A percentile compares a stretch with the other conserved stretches of the same genome.
phyloP scores from a whole-genome alignment of 805 yeast species.

The Ogataea paraovalis region DNA sequence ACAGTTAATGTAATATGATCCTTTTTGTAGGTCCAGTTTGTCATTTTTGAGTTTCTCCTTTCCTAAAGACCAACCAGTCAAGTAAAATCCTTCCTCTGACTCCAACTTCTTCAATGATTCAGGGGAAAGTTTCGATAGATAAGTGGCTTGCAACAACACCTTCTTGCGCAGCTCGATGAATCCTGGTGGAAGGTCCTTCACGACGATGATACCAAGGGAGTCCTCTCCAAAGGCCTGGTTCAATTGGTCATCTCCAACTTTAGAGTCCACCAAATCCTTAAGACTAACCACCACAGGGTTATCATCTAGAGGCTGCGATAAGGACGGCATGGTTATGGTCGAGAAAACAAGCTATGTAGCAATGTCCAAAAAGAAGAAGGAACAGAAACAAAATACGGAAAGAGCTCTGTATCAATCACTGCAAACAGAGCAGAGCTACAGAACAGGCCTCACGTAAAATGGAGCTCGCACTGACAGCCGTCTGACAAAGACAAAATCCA shows the following conservation, averaged over 20 bases:
- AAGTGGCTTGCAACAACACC: slow-evolving; percentile 41
- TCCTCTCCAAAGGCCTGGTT: slow-evolving; percentile 50
- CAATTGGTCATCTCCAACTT: slow-evolving; percentile 27
- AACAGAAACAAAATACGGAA: no score
- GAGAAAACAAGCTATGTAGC: no score
- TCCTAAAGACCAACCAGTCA: slow-evolving; percentile 62
- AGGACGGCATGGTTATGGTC: no score
- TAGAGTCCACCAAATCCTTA: slow-evolving; percentile 23
- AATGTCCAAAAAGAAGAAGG: no score
- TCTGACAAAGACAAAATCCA: no score
- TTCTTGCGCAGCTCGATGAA: slow-evolving; percentile 36
- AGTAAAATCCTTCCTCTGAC: slow-evolving; percentile 46
- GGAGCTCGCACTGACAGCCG: no score
- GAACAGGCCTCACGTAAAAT: no score
- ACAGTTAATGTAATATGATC: slow-evolving; percentile 57
- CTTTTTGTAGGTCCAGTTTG: slow-evolving; percentile 46
- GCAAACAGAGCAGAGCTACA: no score
- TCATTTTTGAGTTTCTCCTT: slow-evolving; percentile 46
- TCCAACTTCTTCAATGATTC: slow-evolving; percentile 37
- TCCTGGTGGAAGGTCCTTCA: slow-evolving; percentile 38
- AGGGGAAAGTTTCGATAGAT: slow-evolving; percentile 37
- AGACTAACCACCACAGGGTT: slow-evolving; percentile 8
- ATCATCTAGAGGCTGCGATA: not conserved
- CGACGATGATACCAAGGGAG: slow-evolving; percentile 51
- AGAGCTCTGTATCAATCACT: no score